phyloP scores from a whole-genome alignment of 2,329 filamentous ascomycete genomes.

The Rhynchosporium agropyri region DNA sequence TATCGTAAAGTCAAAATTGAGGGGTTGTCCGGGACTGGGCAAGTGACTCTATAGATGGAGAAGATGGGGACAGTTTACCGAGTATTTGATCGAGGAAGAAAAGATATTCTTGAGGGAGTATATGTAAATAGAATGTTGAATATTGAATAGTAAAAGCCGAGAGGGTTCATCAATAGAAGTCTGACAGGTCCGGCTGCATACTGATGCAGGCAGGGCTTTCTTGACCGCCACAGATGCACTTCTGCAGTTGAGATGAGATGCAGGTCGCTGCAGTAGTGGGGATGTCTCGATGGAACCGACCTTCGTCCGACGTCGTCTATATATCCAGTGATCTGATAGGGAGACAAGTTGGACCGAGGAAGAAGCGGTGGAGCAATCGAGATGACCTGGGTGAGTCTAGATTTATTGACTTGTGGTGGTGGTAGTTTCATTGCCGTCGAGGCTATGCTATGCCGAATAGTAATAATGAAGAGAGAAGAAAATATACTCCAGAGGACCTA shows the following conservation, averaged over 20 bases:
- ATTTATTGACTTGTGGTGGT: neutral
- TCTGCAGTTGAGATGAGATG: constrained; percentile 14
- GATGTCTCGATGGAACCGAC: constrained; percentile 16
- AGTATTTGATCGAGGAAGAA: neutral
- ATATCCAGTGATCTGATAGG: neutral
- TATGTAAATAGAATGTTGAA: neutral
- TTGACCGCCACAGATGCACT: constrained; percentile 20
- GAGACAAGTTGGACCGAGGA: constrained; percentile 8
- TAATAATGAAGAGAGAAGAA: neutral
- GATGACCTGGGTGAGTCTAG: neutral
- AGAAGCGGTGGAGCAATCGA: constrained; percentile 1
- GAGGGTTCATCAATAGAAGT: neutral
- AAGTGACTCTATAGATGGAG: neutral
- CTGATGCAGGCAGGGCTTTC: neutral
- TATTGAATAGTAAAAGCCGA: neutral
- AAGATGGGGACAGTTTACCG: neutral
- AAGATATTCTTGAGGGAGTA: neutral
- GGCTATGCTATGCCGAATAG: constrained; percentile 9
- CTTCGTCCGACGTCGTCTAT: constrained; percentile 15
- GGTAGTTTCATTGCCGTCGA: constrained; percentile 1
- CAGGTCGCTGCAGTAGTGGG: constrained; percentile 18
- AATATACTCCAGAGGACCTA: too few species aligned
- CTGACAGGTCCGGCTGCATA: constrained; percentile 12
- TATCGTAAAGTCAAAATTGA: neutral
- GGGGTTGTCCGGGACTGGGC: neutral